A percentile compares a stretch with the other conserved stretches of the same genome.
phyloP scores from a whole-genome alignment of 129 eudicot genomes.

The Rutidosis leptorrhynchoides region DNA sequence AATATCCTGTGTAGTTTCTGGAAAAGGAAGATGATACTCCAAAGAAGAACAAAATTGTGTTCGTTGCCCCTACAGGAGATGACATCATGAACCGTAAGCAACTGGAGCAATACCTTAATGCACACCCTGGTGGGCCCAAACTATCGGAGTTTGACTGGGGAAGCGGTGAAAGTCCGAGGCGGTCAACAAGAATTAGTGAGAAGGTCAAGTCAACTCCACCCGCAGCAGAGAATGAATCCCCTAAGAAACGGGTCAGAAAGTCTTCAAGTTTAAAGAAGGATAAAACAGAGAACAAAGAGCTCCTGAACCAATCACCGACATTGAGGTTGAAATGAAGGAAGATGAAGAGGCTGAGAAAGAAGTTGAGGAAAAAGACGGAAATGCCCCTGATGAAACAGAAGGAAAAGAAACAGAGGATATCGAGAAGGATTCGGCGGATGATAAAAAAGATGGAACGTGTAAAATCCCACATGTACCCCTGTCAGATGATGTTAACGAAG shows the following conservation, averaged over 20 bases:
- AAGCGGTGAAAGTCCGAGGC: constrained; percentile 69
- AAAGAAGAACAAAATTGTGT: constrained; percentile 51
- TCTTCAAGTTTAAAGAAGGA: constrained; percentile 46
- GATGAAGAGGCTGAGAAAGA: constrained; percentile 1
- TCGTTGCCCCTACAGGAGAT: constrained; percentile 71
- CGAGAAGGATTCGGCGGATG: neutral
- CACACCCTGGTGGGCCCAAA: constrained; percentile 59
- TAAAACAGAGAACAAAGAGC: constrained; percentile 31
- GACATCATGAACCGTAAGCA: constrained; percentile 50
- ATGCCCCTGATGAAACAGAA: neutral
- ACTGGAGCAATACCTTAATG: constrained; percentile 65
- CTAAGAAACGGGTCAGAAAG: constrained; percentile 41
- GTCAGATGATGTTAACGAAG: neutral
- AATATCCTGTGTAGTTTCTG: constrained; percentile 39
- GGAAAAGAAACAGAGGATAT: neutral
- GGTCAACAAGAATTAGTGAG: constrained; percentile 67
- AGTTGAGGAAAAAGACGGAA: neutral
- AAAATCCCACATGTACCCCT: neutral
- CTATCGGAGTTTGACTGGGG: constrained; percentile 76
- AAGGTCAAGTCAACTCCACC: constrained; percentile 58
- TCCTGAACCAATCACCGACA: constrained; percentile 23
- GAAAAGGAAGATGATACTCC: constrained; percentile 61
- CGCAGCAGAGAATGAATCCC: constrained; percentile 43
- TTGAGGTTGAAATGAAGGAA: constrained; percentile 31
- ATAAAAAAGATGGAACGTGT: neutral